Evolutionary conservation across 73 alveolate genomes (phyloP).

Genomic region (Stentor roeselii): DNA sequence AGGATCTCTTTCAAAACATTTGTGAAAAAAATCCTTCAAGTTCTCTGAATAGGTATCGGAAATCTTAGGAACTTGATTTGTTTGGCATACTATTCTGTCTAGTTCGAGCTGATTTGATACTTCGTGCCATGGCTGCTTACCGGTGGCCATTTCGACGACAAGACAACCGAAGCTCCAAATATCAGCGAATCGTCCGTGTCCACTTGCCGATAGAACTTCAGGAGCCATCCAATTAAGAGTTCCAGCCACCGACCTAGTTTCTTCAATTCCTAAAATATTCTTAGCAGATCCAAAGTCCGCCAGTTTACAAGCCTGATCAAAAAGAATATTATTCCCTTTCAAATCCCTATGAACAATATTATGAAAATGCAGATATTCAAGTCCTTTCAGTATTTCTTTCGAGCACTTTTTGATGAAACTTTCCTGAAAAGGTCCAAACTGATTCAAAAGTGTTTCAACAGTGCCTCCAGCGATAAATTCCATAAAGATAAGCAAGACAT

Average conservation of each 20-base stretch:
- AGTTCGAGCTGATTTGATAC: no score
- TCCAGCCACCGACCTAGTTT: constrained; percentile 52
- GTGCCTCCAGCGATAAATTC: not conserved
- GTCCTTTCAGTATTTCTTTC: not conserved
- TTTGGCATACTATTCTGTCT: no score
- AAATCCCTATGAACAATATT: not conserved
- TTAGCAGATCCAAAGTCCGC: constrained; percentile 4
- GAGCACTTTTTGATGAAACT: not conserved
- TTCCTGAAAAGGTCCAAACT: not conserved
- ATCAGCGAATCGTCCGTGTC: constrained; percentile 52
- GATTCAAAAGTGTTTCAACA: not conserved
- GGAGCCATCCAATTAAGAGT: constrained; percentile 73
- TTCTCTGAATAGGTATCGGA: no score
- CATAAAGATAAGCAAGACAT: not conserved
- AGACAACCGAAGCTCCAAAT: constrained; percentile 71
- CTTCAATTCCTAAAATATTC: not conserved
- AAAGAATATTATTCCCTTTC: not conserved
- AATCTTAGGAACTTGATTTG: no score
- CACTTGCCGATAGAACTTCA: constrained; percentile 42
- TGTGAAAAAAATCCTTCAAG: no score
- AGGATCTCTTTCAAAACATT: no score
- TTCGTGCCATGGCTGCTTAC: constrained; percentile 75
- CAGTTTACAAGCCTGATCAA: no score
- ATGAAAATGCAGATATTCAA: not conserved
- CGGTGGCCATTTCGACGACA: constrained; percentile 56